Evolutionary conservation across 148 eudicot genomes (phyloP), one percentile per base, ranked within the genome.

Genomic region (Polygonum maritimum): DNA sequence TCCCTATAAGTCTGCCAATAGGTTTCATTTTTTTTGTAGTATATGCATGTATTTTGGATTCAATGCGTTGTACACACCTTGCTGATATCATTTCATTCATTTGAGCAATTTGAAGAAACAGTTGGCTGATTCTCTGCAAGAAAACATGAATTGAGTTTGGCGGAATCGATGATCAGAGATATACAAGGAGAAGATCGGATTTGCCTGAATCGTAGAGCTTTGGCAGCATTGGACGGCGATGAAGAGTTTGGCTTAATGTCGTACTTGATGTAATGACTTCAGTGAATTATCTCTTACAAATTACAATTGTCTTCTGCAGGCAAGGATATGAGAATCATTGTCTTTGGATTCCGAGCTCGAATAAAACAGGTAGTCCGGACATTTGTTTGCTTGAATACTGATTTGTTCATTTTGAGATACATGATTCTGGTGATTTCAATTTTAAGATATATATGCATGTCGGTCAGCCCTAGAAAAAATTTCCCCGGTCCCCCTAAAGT

Each of bases 281-380:
- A 36, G 19, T 7, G 44, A 45, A 67, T 36, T 1, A 16, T 7
- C 41, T 67, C 71, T 67, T 67, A 67, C 71, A 67, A 35, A 14
- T 15, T 67, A 21, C 45, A 16, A 36, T 72, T 45, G 6, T 63
- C 22, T 69, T 76, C 71, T 87, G 84, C 91, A 96, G 99, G 99
- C 55, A 96, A 92, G 83, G 99, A 96, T 84, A 87, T 92, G 96
- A 88, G 98, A 80, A 91, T 92, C 18, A 84, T 96, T 69, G 96
- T 96, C 63, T 92, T 89, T 78, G 97, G 93, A 67, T 96, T 96
- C 76, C 91, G 92, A 51, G 88, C 94, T 76, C 88, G 87, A 75
- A 92, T 97, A n/a, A 92, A 91, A 82, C 94, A 96, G 99, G 99
- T 92, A 58, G 74, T 2, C 71, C 44, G 14, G 3, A 67, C 71